Evolutionary conservation across 257 asterid species (phyloP).

Genomic region (Scutellaria galericulata): DNA sequence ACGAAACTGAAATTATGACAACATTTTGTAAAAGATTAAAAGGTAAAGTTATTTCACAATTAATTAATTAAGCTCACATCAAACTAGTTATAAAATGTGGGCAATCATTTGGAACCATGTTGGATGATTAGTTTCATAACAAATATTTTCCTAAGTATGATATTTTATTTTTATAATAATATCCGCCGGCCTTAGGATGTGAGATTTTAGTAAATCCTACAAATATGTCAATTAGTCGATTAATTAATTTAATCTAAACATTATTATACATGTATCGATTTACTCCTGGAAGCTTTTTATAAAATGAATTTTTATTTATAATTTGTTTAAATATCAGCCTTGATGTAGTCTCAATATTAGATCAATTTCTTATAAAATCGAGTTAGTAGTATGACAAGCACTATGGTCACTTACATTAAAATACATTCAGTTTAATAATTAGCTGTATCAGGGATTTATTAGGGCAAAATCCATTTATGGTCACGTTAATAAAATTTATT

Average conservation of each 20-base stretch:
- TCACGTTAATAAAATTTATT: too few relatives aligned
- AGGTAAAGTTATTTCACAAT: background rate
- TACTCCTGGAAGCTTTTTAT: too few relatives aligned
- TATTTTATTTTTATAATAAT: background rate
- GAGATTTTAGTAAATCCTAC: background rate
- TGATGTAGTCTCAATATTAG: too few relatives aligned
- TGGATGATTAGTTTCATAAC: conserved; percentile 2
- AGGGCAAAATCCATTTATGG: too few relatives aligned
- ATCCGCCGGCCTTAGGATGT: conserved; percentile 27
- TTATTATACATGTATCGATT: too few relatives aligned
- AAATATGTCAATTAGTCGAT: conserved; percentile 17
- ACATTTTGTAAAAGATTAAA: background rate
- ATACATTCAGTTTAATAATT: too few relatives aligned
- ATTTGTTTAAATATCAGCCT: too few relatives aligned
- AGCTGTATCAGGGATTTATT: too few relatives aligned
- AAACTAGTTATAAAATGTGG: background rate
- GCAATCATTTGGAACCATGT: conserved; percentile 27
- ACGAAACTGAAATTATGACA: conserved; percentile 14
- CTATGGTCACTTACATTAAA: too few relatives aligned
- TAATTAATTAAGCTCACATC: conserved; percentile 30
- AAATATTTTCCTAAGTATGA: background rate
- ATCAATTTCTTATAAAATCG: too few relatives aligned
- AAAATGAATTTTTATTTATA: too few relatives aligned
- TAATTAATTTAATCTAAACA: background rate
- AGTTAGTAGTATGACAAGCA: too few relatives aligned